Conservation (phyloP, 2,329 filamentous ascomycete species). For the Cercospora sp. region DNA sequence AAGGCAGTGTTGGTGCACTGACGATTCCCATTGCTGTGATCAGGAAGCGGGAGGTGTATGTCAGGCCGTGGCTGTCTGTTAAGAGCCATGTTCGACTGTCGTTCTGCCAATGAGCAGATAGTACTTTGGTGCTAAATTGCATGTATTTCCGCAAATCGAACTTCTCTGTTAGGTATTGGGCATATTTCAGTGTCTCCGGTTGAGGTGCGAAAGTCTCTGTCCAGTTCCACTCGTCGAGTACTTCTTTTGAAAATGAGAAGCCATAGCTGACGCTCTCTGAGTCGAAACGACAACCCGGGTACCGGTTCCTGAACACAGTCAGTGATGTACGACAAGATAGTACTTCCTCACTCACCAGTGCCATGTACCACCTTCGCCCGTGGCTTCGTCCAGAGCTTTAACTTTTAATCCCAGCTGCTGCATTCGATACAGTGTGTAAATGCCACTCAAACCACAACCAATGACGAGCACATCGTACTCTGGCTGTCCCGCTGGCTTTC, state of each 20-base stretch:
- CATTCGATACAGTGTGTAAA: constrained; percentile 47
- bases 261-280: constrained; percentile 49
- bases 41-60: constrained; percentile 37
- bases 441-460: constrained; percentile 46
- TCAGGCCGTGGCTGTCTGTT: constrained; percentile 29
- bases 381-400: constrained; percentile 45
- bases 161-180: constrained; percentile 50
- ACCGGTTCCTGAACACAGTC: constrained; percentile 42
- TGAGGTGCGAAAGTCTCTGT: constrained; percentile 38
- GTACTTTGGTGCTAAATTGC: constrained; percentile 45
- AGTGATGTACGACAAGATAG: background rate
- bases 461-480: constrained; percentile 44
- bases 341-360: constrained; percentile 19
- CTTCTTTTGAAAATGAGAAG: constrained; percentile 46
- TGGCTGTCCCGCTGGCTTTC: background rate
- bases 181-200: constrained; percentile 52
- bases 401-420: constrained; percentile 42
- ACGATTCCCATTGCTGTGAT: constrained; percentile 46
- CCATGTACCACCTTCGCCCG: constrained; percentile 51
- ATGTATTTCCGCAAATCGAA: constrained; percentile 45
- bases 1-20: constrained; percentile 37
- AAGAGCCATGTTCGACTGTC: constrained; percentile 37
- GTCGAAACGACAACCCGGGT: constrained; percentile 50
- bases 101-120: constrained; percentile 40
- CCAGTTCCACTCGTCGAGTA: constrained; percentile 48